Evolutionary conservation across 1,284 basidiomycete genomes (phyloP), one percentile per base, ranked within the genome.

Genomic region (Chondrostereum purpureum): DNA sequence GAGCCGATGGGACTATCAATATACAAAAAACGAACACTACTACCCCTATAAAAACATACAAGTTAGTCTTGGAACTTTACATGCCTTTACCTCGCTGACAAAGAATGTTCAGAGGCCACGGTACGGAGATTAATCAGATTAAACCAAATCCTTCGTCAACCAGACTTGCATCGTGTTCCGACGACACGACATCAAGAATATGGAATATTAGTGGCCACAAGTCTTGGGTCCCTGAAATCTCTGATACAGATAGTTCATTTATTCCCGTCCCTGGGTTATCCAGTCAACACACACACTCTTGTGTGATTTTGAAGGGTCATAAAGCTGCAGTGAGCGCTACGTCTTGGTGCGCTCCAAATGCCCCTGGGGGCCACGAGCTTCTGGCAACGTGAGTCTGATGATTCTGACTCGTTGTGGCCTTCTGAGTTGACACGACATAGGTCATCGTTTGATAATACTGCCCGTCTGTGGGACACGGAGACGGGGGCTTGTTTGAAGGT

Each of bases 41-140:
- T 12, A 68, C 70, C 43, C 75, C 81, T 0, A 60, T 86, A 19
- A 76, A 72, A 54, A 75, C 72, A 19, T 62, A 86, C 24, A 62
- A 63, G 84, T 85, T 54, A 41, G 79, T 66, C 44, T 27, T 35
- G 13, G 43, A n/a, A n/a, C n/a, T n/a, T n/a, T n/a, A n/a, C 22
- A 4, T 41, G 19, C 37, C n/a, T 46, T 42, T 39, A 24, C 3
- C n/a, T 12, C n/a, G n/a, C n/a, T 12, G 12, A 14, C 27, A 31
- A 31, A 19, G 13, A 13, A n/a, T 21, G 14, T 44, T 12, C 41
- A 88, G 85, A 35, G 88, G 85, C 0, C 89, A 92, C 53, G 68
- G 67, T 19, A 77, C 81, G 49, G 89, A 92, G 61, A 75, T 92
- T 52, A 92, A 89, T 55, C 79, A 83, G 57, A 73, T 92, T 49